Evolutionary conservation across 352 stramenopile genomes (phyloP).

Genomic region (Aphanomyces cochlioides): DNA sequence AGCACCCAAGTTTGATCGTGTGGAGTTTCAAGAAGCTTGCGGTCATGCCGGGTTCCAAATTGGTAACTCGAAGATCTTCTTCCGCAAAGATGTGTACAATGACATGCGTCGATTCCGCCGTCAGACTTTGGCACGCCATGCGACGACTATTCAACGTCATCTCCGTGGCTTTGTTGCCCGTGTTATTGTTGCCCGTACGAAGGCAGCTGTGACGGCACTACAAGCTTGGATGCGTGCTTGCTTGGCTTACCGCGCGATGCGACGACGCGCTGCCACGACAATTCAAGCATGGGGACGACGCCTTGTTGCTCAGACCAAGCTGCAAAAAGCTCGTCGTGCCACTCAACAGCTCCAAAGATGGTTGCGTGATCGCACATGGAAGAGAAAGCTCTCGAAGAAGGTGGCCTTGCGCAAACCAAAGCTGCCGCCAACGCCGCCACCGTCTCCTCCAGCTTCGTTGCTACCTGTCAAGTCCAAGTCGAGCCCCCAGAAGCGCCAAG

Average conservation of each 20-base stretch:
- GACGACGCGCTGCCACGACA: background rate
- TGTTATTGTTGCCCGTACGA: background rate
- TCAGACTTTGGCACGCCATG: constrained; percentile 38
- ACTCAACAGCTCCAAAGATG: background rate
- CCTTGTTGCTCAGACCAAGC: too few relatives aligned
- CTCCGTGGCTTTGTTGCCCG: constrained; percentile 40
- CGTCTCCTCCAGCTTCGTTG: too few relatives aligned
- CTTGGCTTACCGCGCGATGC: background rate
- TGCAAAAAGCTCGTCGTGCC: background rate
- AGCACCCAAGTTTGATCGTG: background rate
- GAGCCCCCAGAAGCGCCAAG: background rate
- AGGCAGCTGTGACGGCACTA: background rate
- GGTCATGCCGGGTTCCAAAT: constrained; percentile 43
- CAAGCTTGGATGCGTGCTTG: constrained; percentile 4
- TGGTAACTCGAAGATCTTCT: constrained; percentile 62
- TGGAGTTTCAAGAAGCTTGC: background rate
- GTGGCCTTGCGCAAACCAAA: background rate
- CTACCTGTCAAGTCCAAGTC: background rate
- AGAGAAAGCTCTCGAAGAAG: background rate
- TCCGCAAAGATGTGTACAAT: constrained; percentile 55
- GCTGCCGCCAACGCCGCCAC: background rate
- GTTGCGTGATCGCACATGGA: background rate
- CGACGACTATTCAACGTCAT: constrained; percentile 45
- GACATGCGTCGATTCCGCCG: constrained; percentile 50
- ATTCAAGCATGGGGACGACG: background rate